phyloP scores from a whole-genome alignment of 371 early-diverging fungal species.

The Vairimorpha ceranae region DNA sequence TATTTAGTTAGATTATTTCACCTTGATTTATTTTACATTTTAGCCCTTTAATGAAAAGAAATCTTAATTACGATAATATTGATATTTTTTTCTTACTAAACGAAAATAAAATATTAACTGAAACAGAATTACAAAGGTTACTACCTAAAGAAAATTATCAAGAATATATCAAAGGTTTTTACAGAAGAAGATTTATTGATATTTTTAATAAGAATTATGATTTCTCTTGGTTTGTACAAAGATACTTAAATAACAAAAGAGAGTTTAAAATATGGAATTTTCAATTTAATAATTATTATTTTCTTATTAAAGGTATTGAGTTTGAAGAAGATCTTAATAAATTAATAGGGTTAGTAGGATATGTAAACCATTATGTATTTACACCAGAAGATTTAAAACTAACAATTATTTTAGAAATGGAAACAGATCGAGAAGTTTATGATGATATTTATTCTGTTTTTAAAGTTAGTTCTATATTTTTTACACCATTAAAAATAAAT shows the following conservation, averaged over 20 bases:
- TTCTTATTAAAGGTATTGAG: background rate
- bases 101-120: conserved; percentile 15
- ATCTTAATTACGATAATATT: conserved; percentile 8
- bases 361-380: background rate
- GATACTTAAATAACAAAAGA: conserved; percentile 5
- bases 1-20: background rate
- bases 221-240: conserved; percentile 19
- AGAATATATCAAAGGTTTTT: conserved; percentile 18
- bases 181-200: conserved; percentile 20
- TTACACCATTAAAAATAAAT: background rate
- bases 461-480: background rate
- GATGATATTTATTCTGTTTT: background rate
- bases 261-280: background rate
- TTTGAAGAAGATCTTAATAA: background rate
- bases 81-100: conserved; percentile 33
- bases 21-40: background rate
- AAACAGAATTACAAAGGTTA: conserved; percentile 10
- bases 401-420: background rate
- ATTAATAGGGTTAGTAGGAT: background rate
- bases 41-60: background rate
- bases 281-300: background rate
- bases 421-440: background rate
- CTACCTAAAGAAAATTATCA: conserved; percentile 17
- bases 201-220: conserved; percentile 15
- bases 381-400: background rate